A percentile compares a stretch with the other conserved stretches of the same genome.
phyloP scores from a whole-genome alignment of 495 filamentous ascomycete species.

The Penicillium maclennaniae region DNA sequence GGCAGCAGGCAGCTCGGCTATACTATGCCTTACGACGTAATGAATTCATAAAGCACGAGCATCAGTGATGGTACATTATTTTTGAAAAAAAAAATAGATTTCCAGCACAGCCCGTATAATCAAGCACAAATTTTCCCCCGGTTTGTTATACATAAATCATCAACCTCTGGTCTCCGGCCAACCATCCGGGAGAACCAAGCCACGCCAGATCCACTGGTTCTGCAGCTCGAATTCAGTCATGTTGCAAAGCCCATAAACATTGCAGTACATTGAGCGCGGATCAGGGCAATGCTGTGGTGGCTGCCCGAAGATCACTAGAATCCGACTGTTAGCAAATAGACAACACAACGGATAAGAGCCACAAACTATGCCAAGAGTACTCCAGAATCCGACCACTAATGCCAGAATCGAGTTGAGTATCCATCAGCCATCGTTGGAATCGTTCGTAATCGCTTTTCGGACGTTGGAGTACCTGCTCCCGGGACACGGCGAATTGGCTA shows the following conservation, averaged over 20 bases:
- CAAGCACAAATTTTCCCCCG: not conserved
- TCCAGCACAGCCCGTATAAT: not conserved
- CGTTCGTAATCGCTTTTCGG: slow-evolving; percentile 48
- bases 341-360: not conserved
- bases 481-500: slow-evolving; percentile 64
- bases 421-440: slow-evolving; percentile 56
- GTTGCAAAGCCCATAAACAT: slow-evolving; percentile 34
- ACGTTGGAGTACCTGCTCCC: slow-evolving; percentile 43
- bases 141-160: not conserved
- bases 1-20: not conserved
- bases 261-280: slow-evolving; percentile 37
- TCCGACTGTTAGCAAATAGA: not conserved
- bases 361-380: slow-evolving; percentile 63
- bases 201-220: slow-evolving; percentile 26
- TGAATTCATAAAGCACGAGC: not conserved
- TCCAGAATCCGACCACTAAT: slow-evolving; percentile 62
- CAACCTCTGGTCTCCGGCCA: slow-evolving; percentile 14
- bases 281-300: slow-evolving; percentile 30
- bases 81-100: too few species aligned
- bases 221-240: slow-evolving; percentile 17
- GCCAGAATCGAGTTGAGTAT: slow-evolving; percentile 50
- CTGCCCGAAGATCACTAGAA: slow-evolving; percentile 27
- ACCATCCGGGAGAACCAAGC: slow-evolving; percentile 14
- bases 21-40: not conserved
- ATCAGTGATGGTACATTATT: too few species aligned